These are phyloP conservation scores for Monosporozyma siamensis DNA, from an alignment of 805 yeast species.

Conservation along the genomic window DNA sequence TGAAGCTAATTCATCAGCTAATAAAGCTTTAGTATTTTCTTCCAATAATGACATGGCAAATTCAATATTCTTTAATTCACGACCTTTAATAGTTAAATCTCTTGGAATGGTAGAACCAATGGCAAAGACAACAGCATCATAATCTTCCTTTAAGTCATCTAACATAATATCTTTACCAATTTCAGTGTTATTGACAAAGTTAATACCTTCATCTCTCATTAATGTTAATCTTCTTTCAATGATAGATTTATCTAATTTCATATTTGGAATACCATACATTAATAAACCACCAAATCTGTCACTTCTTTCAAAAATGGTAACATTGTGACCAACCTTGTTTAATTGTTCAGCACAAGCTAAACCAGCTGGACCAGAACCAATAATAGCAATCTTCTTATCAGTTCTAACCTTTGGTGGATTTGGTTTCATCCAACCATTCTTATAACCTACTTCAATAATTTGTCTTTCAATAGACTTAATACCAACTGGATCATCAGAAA, in stretches of 20 bases:
- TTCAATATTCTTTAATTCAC: conserved; percentile 81
- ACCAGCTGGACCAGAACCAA: conserved; percentile 98
- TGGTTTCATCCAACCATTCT: conserved; percentile 93
- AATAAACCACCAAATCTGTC: conserved; percentile 94
- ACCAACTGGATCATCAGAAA: conserved; percentile 91
- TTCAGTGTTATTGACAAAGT: conserved; percentile 64
- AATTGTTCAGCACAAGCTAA: conserved; percentile 94
- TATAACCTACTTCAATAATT: conserved; percentile 92
- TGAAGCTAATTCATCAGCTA: conserved; percentile 70
- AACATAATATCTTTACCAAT: conserved; percentile 77
- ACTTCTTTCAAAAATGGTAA: conserved; percentile 85
- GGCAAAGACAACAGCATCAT: conserved; percentile 83
- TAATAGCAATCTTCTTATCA: conserved; percentile 73
- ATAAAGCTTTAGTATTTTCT: conserved; percentile 81
- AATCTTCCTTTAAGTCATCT: conserved; percentile 50
- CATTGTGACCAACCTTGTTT: conserved; percentile 89
- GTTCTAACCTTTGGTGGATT: conserved; percentile 70
- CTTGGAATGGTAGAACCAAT: conserved; percentile 96
- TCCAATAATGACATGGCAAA: conserved; percentile 90
- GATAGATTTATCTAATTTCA: conserved; percentile 90
- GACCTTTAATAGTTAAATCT: conserved; percentile 89
- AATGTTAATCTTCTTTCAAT: conserved; percentile 90
- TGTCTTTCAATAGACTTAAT: conserved; percentile 94
- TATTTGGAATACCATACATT: conserved; percentile 99
- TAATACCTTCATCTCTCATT: conserved; percentile 82